These are phyloP conservation scores for Epithele typhae DNA, from an alignment of 768 basidiomycete species.

Conservation along the genomic window DNA sequence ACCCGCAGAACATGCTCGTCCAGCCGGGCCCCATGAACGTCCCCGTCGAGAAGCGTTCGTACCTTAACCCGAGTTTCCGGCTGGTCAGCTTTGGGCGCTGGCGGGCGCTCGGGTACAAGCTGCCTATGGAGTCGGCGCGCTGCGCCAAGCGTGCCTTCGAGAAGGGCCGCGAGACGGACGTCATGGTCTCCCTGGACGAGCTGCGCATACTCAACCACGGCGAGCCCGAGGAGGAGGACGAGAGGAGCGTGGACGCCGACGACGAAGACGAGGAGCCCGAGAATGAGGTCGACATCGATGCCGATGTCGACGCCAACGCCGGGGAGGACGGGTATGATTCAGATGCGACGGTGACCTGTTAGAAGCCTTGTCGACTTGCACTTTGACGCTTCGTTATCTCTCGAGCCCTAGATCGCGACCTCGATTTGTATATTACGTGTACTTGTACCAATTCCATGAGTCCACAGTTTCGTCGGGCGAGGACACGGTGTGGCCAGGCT, in stretches of 20 bases:
- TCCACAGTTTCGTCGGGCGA: not conserved
- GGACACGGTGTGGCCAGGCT: not conserved
- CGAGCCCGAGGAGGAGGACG: not conserved
- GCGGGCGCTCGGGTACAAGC: not conserved
- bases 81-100: constrained; percentile 47
- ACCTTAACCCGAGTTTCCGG: constrained; percentile 35
- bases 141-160: constrained; percentile 2
- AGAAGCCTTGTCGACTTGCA: too few relatives aligned
- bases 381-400: not conserved
- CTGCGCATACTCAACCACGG: not conserved
- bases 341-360: too few relatives aligned
- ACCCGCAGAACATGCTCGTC: constrained; percentile 38
- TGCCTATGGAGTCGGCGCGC: not conserved
- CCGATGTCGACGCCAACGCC: too few relatives aligned
- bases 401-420: not conserved
- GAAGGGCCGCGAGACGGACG: constrained; percentile 8
- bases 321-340: too few relatives aligned
- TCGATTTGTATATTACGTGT: not conserved
- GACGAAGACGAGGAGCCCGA: too few relatives aligned
- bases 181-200: not conserved
- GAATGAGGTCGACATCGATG: too few relatives aligned
- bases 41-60: constrained; percentile 24
- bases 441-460: too few relatives aligned
- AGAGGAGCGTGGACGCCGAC: too few relatives aligned
- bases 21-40: constrained; percentile 38